Percentiles rank a stretch among this genome's conserved stretches.
These are phyloP conservation scores for Cryptosporidium xiaoi DNA, from an alignment of 169 alveolate species.

Conservation along the genomic window DNA sequence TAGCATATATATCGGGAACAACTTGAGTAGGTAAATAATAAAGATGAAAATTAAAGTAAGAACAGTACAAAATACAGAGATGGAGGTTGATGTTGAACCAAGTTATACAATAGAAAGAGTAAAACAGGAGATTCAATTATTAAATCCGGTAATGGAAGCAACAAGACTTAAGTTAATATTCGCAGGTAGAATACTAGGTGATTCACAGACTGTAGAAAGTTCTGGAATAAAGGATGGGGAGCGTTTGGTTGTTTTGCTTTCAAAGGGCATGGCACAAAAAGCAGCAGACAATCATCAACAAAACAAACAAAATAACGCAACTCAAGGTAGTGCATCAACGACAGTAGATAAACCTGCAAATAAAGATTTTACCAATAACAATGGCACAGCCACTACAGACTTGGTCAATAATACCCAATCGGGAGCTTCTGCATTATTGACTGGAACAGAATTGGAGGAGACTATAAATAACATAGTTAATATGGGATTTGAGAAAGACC, in stretches of 20 bases:
- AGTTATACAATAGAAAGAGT: conserved; percentile 79
- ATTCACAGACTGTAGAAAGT: conserved; percentile 75
- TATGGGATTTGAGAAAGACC: conserved; percentile 92
- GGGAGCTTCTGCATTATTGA: conserved; percentile 74
- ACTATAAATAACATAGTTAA: conserved; percentile 84
- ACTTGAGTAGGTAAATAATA: background rate
- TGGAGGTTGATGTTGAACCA: conserved; percentile 81
- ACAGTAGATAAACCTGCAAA: too few relatives aligned
- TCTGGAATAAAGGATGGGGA: conserved; percentile 83
- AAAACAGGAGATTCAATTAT: conserved; percentile 80
- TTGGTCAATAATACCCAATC: conserved; percentile 74
- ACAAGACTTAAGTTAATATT: conserved; percentile 81
- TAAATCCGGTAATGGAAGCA: conserved; percentile 80
- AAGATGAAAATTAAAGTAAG: conserved; percentile 83
- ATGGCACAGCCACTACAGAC: background rate
- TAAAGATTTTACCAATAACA: conserved; percentile 11
- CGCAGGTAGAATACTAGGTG: conserved; percentile 83
- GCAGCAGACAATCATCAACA: conserved; percentile 65
- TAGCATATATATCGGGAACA: too few relatives aligned
- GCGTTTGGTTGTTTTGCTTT: conserved; percentile 82
- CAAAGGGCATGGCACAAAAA: conserved; percentile 76
- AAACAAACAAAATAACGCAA: conserved; percentile 55
- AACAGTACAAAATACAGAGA: conserved; percentile 83
- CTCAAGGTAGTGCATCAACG: conserved; percentile 60
- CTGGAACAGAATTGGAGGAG: conserved; percentile 83